phyloP scores from a whole-genome alignment of 2,329 filamentous ascomycete species.

The Trichoderma sp. region DNA sequence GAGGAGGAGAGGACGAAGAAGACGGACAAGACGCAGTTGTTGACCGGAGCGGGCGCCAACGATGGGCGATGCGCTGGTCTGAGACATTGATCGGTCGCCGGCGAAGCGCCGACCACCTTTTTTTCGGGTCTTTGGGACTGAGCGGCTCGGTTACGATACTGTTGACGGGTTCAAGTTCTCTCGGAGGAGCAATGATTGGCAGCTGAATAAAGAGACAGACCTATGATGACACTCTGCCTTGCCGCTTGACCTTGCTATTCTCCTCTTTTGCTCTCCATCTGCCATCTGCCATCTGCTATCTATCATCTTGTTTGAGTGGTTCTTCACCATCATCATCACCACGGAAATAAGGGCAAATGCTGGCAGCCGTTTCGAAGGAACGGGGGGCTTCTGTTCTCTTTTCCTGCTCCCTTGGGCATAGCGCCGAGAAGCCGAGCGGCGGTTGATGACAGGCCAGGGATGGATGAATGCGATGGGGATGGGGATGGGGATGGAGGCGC shows the following conservation, averaged over 20 bases:
- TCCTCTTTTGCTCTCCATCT: too few relatives aligned
- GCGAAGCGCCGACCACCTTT: constrained; percentile 19
- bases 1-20: too few relatives aligned
- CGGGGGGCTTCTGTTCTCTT: not conserved
- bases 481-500: not conserved
- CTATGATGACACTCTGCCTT: too few relatives aligned
- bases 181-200: too few relatives aligned
- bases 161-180: too few relatives aligned
- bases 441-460: constrained; percentile 3
- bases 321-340: too few relatives aligned
- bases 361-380: not conserved
- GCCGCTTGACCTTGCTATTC: too few relatives aligned
- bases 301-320: too few relatives aligned
- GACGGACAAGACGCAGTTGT: too few relatives aligned
- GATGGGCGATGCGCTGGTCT: constrained; percentile 21
- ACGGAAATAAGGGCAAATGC: not conserved
- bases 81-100: constrained; percentile 26
- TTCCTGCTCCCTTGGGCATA: constrained; percentile 5
- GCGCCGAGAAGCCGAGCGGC: not conserved
- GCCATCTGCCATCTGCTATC: too few relatives aligned
- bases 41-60: not conserved
- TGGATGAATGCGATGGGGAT: not conserved
- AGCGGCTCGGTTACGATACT: not conserved
- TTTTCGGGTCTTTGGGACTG: not conserved
- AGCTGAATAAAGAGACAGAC: too few relatives aligned